phyloP scores from a whole-genome alignment of 495 filamentous ascomycete species.

The Xylaria bambusicola region DNA sequence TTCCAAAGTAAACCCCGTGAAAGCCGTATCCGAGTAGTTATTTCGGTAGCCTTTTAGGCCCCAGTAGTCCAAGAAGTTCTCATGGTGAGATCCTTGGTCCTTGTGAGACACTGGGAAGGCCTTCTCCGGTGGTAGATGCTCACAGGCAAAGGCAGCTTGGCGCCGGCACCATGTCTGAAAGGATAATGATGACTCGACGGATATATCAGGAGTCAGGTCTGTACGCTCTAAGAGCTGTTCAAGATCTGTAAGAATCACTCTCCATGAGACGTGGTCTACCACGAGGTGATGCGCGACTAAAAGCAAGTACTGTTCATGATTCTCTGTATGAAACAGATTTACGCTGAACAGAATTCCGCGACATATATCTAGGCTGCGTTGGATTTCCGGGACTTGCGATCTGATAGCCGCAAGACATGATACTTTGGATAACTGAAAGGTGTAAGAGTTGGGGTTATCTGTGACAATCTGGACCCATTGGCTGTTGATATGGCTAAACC shows the following conservation, averaged over 20 bases:
- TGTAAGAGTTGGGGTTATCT: slow-evolving; percentile 2
- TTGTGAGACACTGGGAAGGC: slow-evolving; percentile 12
- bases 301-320: slow-evolving; percentile 34
- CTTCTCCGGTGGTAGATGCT: slow-evolving; percentile 13
- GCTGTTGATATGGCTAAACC: too few species aligned
- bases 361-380: slow-evolving; percentile 34
- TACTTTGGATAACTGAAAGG: slow-evolving; percentile 15
- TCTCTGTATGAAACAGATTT: slow-evolving; percentile 27
- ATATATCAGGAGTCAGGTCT: slow-evolving; percentile 4
- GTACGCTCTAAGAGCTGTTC: slow-evolving; percentile 53
- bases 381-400: slow-evolving; percentile 20
- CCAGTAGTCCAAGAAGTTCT: slow-evolving; percentile 22
- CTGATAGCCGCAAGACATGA: slow-evolving; percentile 18
- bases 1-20: slow-evolving; percentile 21
- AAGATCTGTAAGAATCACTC: slow-evolving; percentile 59
- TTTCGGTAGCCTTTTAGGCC: slow-evolving; percentile 26
- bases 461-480: slow-evolving; percentile 26
- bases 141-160: slow-evolving; percentile 10
- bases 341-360: slow-evolving; percentile 37
- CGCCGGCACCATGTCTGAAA: slow-evolving; percentile 54
- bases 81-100: not conserved
- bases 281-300: slow-evolving; percentile 62
- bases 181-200: slow-evolving; percentile 35
- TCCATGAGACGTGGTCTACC: slow-evolving; percentile 66
- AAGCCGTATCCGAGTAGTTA: slow-evolving; percentile 16